Conservation (phyloP, 129 eudicot species). For the Gnaphalium uliginosum region DNA sequence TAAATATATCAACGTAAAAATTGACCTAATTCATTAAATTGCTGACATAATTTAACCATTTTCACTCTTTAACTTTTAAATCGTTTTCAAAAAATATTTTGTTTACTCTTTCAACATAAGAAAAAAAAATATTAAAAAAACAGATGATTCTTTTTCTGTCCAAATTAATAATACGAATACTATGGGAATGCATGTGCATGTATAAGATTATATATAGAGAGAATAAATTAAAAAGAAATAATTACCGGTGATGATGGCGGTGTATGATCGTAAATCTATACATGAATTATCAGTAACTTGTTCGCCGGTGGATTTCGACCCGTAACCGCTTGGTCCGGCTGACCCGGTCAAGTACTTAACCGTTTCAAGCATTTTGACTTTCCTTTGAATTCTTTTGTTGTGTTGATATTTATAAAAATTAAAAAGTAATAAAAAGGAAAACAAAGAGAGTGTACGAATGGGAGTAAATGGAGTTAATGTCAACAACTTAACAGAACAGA, state of each 20-base stretch:
- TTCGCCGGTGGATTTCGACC: constrained; percentile 93
- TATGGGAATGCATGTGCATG: constrained; percentile 48
- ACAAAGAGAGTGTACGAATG: constrained; percentile 19
- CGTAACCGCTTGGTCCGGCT: constrained; percentile 84
- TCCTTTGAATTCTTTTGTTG: neutral
- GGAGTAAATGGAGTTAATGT: constrained; percentile 18
- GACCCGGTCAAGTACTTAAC: constrained; percentile 75
- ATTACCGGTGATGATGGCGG: constrained; percentile 84
- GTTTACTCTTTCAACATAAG: neutral
- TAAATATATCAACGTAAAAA: no score
- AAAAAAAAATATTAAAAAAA: neutral
- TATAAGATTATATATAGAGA: neutral
- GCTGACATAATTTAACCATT: no score
- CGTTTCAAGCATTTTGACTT: constrained; percentile 56
- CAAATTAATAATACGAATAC: constrained; percentile 15
- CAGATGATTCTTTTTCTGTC: constrained; percentile 5
- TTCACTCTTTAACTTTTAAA: neutral
- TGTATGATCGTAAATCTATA: constrained; percentile 45
- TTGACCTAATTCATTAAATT: no score
- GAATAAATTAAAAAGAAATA: neutral
- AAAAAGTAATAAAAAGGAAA: neutral
- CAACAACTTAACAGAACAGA: constrained; percentile 12
- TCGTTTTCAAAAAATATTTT: no score
- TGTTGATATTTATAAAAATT: neutral
- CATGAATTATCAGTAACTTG: constrained; percentile 51